Conservation (phyloP, 2,329 filamentous ascomycete genomes). For the Paraconiothyrium brasiliense region DNA sequence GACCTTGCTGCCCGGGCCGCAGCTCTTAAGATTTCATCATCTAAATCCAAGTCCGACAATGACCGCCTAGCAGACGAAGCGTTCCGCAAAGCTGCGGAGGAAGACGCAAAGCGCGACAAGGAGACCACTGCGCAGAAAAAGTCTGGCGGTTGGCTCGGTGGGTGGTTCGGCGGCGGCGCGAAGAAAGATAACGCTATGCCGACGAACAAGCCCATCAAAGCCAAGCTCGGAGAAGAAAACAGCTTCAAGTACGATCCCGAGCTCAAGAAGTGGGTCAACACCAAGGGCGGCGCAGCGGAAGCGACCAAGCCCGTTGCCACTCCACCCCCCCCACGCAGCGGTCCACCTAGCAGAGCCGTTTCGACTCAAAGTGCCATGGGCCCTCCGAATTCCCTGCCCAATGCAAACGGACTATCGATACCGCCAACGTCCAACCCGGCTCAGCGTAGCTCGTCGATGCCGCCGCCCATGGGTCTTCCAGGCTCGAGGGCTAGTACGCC, state of each 20-base stretch:
- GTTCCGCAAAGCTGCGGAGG: slow-evolving; percentile 83
- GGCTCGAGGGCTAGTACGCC: slow-evolving; percentile 45
- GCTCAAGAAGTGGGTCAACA: slow-evolving; percentile 98
- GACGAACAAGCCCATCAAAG: slow-evolving; percentile 74
- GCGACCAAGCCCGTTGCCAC: slow-evolving; percentile 66
- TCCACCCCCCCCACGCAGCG: slow-evolving; percentile 79
- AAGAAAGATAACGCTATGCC: slow-evolving; percentile 72
- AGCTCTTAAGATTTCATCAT: slow-evolving; percentile 54
- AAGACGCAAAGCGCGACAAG: slow-evolving; percentile 68
- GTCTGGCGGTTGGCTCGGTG: slow-evolving; percentile 79
- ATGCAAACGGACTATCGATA: slow-evolving; percentile 13
- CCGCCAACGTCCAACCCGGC: slow-evolving; percentile 30
- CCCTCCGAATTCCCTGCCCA: slow-evolving; percentile 24
- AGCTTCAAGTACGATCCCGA: slow-evolving; percentile 95
- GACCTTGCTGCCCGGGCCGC: slow-evolving; percentile 64
- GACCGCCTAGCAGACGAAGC: slow-evolving; percentile 85
- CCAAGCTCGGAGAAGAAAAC: slow-evolving; percentile 93
- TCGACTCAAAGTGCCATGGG: slow-evolving; percentile 42
- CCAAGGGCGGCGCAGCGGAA: slow-evolving; percentile 77
- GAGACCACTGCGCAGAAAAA: slow-evolving; percentile 55
- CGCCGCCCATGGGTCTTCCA: slow-evolving; percentile 42
- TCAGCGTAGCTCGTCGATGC: slow-evolving; percentile 47
- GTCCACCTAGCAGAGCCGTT: slow-evolving; percentile 46
- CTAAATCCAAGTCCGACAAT: slow-evolving; percentile 63
- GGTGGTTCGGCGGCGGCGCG: slow-evolving; percentile 71